Evolutionary conservation across 1,284 basidiomycete species (phyloP).

Genomic region (Leccinum angustisporum): DNA sequence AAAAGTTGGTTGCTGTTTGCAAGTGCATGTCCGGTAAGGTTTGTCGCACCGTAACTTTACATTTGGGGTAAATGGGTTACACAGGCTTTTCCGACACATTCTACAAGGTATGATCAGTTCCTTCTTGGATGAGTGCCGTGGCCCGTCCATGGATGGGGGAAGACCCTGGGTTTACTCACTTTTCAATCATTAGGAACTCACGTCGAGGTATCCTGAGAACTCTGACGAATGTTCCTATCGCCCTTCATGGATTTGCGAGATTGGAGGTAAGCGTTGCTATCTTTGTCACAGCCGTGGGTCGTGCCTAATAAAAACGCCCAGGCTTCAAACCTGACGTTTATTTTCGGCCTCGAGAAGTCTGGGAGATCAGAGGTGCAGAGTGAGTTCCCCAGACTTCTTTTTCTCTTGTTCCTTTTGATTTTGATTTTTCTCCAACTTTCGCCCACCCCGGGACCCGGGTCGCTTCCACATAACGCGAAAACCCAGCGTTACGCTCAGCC

Average conservation of each 20-base stretch:
- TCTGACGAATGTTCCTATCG: constrained; percentile 65
- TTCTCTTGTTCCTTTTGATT: not conserved
- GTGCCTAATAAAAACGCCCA: constrained; percentile 23
- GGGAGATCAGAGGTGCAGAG: constrained; percentile 93
- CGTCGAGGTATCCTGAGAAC: constrained; percentile 62
- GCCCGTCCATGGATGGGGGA: not conserved
- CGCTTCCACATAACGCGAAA: not conserved
- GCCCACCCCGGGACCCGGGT: not conserved
- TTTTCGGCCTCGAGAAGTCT: constrained; percentile 84
- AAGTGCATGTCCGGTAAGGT: constrained; percentile 81
- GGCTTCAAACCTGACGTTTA: constrained; percentile 81
- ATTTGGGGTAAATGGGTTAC: constrained; percentile 4
- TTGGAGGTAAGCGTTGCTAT: constrained; percentile 51
- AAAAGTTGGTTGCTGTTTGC: constrained; percentile 77
- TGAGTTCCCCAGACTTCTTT: constrained; percentile 37
- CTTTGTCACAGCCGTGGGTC: not conserved
- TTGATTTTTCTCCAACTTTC: not conserved
- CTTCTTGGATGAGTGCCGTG: not conserved
- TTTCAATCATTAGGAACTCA: constrained; percentile 44
- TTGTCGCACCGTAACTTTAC: not conserved
- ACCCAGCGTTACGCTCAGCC: constrained; percentile 80
- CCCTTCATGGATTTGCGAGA: constrained; percentile 66
- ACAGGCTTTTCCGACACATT: constrained; percentile 86
- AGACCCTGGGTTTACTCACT: not conserved
- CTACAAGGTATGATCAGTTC: constrained; percentile 60